Percentiles rank a stretch among this genome's conserved stretches.
Conservation (phyloP, 2,329 filamentous ascomycete genomes). For the Neonectria sp. region DNA sequence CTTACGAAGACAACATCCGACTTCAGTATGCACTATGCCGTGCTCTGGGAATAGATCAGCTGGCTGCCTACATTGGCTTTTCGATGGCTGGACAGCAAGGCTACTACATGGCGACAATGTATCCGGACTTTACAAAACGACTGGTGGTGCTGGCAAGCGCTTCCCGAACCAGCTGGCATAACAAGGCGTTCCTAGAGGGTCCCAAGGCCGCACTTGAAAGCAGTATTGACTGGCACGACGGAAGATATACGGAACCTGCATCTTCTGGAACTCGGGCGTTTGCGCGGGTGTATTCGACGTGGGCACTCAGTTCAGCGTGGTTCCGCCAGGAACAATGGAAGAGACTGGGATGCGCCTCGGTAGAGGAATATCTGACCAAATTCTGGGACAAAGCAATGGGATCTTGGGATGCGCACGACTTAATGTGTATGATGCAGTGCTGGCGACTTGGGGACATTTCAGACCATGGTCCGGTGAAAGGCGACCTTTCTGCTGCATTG, state of each 20-base stretch:
- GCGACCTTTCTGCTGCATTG: conserved; percentile 11
- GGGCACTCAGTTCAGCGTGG: conserved; percentile 25
- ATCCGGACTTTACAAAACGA: conserved; percentile 20
- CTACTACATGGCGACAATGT: conserved; percentile 21
- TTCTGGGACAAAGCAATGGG: conserved; percentile 29
- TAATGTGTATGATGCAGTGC: conserved; percentile 23
- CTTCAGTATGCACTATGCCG: conserved; percentile 11
- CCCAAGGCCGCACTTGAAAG: conserved; percentile 28
- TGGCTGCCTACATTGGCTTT: conserved; percentile 23
- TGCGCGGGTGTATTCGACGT: conserved; percentile 29
- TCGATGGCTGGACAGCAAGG: conserved; percentile 21
- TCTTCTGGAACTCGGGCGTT: conserved; percentile 13
- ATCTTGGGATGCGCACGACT: conserved; percentile 15
- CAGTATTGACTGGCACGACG: conserved; percentile 24
- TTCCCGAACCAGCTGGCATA: conserved; percentile 30
- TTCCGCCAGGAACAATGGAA: conserved; percentile 31
- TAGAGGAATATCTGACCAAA: conserved; percentile 17
- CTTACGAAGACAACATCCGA: conserved; percentile 18
- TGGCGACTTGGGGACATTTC: conserved; percentile 25
- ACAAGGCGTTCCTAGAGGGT: conserved; percentile 32
- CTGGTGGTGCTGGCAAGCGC: conserved; percentile 25
- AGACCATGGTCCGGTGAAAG: neutral
- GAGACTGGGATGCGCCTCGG: conserved; percentile 18
- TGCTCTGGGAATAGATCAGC: conserved; percentile 5
- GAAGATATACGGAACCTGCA: conserved; percentile 9